A percentile compares a stretch with the other conserved stretches of the same genome.
Evolutionary conservation across 2,329 filamentous ascomycete species (phyloP).

Genomic region (Diaporthe sp.): DNA sequence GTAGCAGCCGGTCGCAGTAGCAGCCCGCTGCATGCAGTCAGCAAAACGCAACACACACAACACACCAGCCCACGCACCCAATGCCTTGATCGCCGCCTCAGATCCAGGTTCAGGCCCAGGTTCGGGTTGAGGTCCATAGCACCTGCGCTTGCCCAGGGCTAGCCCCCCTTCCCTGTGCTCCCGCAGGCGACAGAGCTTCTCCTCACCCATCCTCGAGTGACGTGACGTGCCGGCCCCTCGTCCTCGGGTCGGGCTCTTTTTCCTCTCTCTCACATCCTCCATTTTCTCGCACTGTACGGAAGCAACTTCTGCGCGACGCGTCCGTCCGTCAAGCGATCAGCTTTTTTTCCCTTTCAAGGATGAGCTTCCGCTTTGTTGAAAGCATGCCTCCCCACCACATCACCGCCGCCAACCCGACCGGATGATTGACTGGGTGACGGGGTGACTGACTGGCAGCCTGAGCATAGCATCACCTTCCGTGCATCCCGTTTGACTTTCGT

Average conservation of each 20-base stretch:
- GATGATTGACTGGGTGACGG: background rate
- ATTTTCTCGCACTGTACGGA: slow-evolving; percentile 7
- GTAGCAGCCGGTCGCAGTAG: slow-evolving; percentile 4
- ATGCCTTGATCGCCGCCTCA: slow-evolving; percentile 27
- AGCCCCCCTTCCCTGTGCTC: background rate
- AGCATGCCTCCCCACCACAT: slow-evolving; percentile 17
- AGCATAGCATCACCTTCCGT: background rate
- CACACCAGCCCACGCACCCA: slow-evolving; percentile 1
- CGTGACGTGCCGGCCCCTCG: slow-evolving; percentile 25
- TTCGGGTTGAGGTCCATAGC: background rate
- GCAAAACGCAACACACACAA: slow-evolving; percentile 30
- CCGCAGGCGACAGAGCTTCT: slow-evolving; percentile 1
- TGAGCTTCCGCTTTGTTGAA: slow-evolving; percentile 8
- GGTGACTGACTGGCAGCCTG: background rate
- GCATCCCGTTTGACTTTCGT: slow-evolving; percentile 14
- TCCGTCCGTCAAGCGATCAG: background rate
- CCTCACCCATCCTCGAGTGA: slow-evolving; percentile 15
- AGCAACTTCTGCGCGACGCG: slow-evolving; percentile 26
- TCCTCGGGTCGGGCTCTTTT: slow-evolving; percentile 13
- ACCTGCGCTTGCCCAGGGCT: too few species aligned
- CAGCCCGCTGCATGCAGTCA: slow-evolving; percentile 23
- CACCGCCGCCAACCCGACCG: background rate
- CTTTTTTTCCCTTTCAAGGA: slow-evolving; percentile 15
- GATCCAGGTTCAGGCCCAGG: background rate
- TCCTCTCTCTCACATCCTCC: background rate